Base-by-base conservation (phyloP, 768 basidiomycete species). In the Hericium alpestre region DNA sequence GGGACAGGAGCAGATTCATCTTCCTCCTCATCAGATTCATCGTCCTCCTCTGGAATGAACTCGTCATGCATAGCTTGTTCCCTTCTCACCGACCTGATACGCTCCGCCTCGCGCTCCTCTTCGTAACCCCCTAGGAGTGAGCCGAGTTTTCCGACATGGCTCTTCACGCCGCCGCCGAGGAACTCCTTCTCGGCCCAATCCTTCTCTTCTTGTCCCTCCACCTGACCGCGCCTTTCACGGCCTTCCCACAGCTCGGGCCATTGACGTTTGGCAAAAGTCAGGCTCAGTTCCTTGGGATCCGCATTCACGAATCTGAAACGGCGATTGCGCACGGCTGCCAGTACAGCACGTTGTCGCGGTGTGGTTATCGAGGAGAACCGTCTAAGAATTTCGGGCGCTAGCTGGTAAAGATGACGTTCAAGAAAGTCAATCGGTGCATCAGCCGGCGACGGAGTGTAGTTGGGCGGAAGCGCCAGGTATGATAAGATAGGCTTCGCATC, bases 211-310 rank as follows among this genome's bases (percentile, higher is more conserved):
- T 71, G 70, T 0, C 73, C 83, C 58, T 82, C 80, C 62, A 79
- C 76, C 46, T 68, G 64, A 11, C 80, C 81, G 18, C 70, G 63
- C 7, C 74, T 72, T 56, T 78, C 79, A 41, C 71, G 69, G 1
- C 84, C 83, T 38, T 78, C 73, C 84, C 87, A 91, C 12, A 91
- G 69, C 22, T 73, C 65, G 8, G 87, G 83, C 87, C 90, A 91
- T 23, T 68, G 72, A 32, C 67, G 74, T 48, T 73, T 75, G 6
- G 84, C 89, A 23, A 70, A 64, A 3, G 69, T 69, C 63, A 85
- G 81, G 16, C 67, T 67, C 4, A 92, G 72, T 59, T 84, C 78
- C 4, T 72, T 67, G 18, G 88, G 85, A 52, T 73, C 70, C 15
- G 75, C 76, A 46, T 74, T 74, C 20, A 74, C 73, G 69, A 84